Conservation (phyloP, 2,329 filamentous ascomycete species). For the Aschersonia sp. region DNA sequence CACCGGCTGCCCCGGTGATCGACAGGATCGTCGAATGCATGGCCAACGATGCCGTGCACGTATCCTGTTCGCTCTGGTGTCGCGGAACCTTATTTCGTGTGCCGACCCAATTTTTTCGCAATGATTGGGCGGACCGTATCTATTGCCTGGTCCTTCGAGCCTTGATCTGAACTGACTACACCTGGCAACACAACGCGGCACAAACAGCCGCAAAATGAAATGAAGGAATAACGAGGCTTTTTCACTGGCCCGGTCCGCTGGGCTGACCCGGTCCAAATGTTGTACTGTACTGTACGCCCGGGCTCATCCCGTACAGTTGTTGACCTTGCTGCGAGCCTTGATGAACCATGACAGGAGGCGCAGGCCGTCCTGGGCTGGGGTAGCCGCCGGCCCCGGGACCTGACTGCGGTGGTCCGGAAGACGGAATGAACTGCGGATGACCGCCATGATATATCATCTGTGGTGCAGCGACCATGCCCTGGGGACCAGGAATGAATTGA, state of each 20-base stretch:
- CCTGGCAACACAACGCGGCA: background rate
- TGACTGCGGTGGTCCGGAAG: conserved; percentile 37
- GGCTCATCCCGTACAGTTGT: conserved; percentile 61
- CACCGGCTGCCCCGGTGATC: background rate
- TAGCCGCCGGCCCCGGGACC: conserved; percentile 61
- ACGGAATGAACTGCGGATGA: conserved; percentile 49
- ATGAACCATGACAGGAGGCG: conserved; percentile 83
- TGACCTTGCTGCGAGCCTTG: conserved; percentile 90
- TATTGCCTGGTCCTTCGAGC: too few species aligned
- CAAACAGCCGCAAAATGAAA: background rate
- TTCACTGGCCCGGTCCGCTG: conserved; percentile 53
- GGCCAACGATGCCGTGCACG: too few species aligned
- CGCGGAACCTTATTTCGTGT: too few species aligned
- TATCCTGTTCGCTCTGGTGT: too few species aligned
- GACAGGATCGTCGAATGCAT: too few species aligned
- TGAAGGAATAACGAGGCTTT: background rate
- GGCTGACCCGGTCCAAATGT: conserved; percentile 58
- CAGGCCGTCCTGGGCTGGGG: conserved; percentile 70
- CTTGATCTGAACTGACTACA: background rate
- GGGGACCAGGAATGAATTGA: conserved; percentile 60
- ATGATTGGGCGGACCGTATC: too few species aligned
- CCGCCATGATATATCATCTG: conserved; percentile 73
- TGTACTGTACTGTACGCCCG: conserved; percentile 59
- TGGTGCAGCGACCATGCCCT: conserved; percentile 51
- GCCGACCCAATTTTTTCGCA: too few species aligned